Percentiles rank a stretch among this genome's conserved stretches.
phyloP scores from a whole-genome alignment of 2,329 filamentous ascomycete genomes.

The Nakataea oryzae region DNA sequence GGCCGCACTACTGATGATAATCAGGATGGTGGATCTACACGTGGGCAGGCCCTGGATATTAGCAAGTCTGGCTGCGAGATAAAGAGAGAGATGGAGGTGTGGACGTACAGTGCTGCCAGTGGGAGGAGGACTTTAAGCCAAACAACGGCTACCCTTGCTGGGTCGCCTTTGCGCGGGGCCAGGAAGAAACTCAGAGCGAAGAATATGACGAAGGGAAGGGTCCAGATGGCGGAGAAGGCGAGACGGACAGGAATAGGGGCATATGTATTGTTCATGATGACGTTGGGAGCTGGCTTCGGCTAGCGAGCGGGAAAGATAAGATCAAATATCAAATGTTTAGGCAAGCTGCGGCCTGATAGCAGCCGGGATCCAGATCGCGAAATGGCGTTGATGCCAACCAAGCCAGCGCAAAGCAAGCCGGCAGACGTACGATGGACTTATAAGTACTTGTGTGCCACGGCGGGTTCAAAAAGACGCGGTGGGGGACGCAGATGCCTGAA shows the following conservation, averaged over 20 bases:
- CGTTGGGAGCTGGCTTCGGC: background rate
- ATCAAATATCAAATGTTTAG: too few species aligned
- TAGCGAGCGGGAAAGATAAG: background rate
- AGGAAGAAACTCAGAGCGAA: slow-evolving; percentile 10
- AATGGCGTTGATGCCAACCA: background rate
- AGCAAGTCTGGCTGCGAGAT: background rate
- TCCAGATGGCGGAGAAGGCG: slow-evolving; percentile 7
- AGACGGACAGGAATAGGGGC: background rate
- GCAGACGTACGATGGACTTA: background rate
- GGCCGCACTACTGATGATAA: too few species aligned
- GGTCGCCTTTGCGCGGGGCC: slow-evolving; percentile 7
- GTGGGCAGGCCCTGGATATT: background rate
- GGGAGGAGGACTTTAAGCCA: background rate
- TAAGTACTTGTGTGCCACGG: background rate
- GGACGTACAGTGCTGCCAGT: background rate
- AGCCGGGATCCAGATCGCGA: background rate
- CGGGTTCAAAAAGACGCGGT: background rate
- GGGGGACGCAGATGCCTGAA: background rate
- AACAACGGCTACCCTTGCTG: background rate
- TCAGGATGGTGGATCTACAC: background rate
- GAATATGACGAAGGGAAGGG: slow-evolving; percentile 11
- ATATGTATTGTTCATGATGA: background rate
- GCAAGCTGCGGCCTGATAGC: background rate
- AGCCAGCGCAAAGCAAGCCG: background rate
- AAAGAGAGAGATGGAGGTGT: too few species aligned